Base-by-base conservation (phyloP, 208 protist genomes). In the Acanthamoeba royreba region DNA sequence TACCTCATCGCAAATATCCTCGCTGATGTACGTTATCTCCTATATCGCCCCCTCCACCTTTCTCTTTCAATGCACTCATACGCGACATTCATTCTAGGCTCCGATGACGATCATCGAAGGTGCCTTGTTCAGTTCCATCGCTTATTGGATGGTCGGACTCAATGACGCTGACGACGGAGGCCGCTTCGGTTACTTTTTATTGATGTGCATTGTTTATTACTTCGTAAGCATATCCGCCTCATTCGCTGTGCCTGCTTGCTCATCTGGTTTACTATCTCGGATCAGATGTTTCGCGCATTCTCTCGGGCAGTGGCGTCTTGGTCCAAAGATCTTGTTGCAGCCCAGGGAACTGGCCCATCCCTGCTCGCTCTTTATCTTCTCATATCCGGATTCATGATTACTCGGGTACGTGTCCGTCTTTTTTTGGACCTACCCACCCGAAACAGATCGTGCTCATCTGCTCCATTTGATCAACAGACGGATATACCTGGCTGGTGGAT, bases 1-100 rank as follows among this genome's bases (percentile, higher is more conserved):
- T 93, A 93, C 69, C 74, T 93, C 43, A 61, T 86, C 55, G 43
- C 90, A n/a, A 93, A 43, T 31, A 93, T 93, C n/a, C 61, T 87
- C 31, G 47, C 49, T 47, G 90, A 81, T 13, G 46, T 93, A 55
- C 42, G 33, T 2, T 8, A 4, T 11, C 17, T 19, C n/a, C 22
- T 35, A 72, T 35, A 72, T 28, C 22, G 4, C 25, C 53, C 53
- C 2, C 22, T 7, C 55, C 17, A 4, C 13, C 49, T 55, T n/a
- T n/a, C n/a, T n/a, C n/a, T n/a, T n/a, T n/a, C n/a, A n/a, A n/a
- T n/a, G n/a, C n/a, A n/a, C n/a, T n/a, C n/a, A n/a, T n/a, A n/a
- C n/a, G n/a, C n/a, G n/a, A n/a, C n/a, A n/a, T n/a, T n/a, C n/a
- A n/a, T n/a, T n/a, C n/a, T n/a, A 79, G 66, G 25, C 45, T 31